Evolutionary conservation across 176 grass and related monocot genomes (phyloP), one percentile per base, ranked within the genome.

Genomic region (Raddia distichophylla): DNA sequence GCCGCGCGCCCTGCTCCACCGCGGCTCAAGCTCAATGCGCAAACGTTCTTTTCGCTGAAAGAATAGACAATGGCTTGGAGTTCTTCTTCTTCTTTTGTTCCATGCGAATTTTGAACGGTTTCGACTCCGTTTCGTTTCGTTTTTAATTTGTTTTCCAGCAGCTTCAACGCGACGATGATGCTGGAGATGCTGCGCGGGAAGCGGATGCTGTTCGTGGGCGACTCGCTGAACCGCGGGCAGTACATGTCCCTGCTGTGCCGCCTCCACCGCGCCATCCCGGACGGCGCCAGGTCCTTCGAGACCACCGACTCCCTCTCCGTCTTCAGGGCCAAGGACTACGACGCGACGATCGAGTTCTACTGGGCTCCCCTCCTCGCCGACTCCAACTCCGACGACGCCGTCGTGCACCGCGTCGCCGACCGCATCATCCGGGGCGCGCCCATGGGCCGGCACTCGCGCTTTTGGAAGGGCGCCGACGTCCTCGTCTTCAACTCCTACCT

Each of bases 401-500:
- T 78, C 48, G 72, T 61, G 10, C 87, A 86, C 80, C 76, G 51
- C 43, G 5, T 73, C 71, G n/a, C 43, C 12, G 91, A 90, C 35
- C 66, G 87, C 13, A 45, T 90, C 71, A 89, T 93, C 78, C 87
- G 91, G 0, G 84, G 76, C 17, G 84, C 81, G 2, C 85, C 91
- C 40, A 90, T 93, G 84, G 76, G 87, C 63, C 66, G 65, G 49
- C 88, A 93, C 73, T 86, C 75, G 1, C 11, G 17, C 3, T 78
- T 81, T 82, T 93, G 91, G 91, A 87, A 82, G 78, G 91, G 91
- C 78, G 88, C 83, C 3, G 60, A 93, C 78, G 46, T 93, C 82
- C 50, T 93, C 47, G 87, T 93, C 73, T 90, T 93, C 85, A 93
- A 93, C 69, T 85, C 91, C 32, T 93, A 93, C 68, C 87, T 90